These are phyloP conservation scores for Coelastrella sp. DNA, from an alignment of 139 green algal genomes.

Conservation along the genomic window DNA sequence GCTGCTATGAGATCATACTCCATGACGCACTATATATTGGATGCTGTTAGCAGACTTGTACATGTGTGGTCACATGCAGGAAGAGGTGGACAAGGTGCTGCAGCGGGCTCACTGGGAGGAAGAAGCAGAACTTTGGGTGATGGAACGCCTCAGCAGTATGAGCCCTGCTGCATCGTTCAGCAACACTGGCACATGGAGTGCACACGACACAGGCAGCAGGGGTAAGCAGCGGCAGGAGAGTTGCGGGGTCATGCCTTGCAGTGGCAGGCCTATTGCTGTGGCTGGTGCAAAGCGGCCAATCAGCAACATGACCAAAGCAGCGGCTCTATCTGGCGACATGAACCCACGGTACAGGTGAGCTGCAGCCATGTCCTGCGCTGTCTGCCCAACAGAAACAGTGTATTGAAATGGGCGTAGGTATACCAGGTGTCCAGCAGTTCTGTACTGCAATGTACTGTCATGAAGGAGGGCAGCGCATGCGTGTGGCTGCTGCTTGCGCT, in stretches of 20 bases:
- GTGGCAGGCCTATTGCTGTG: constrained; percentile 18
- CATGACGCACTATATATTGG: no score
- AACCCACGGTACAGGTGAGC: constrained; percentile 66
- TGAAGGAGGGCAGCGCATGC: no score
- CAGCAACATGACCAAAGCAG: constrained; percentile 57
- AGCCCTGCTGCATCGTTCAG: constrained; percentile 23
- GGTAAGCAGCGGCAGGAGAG: background rate
- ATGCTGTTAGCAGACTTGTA: background rate
- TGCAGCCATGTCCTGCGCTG: background rate
- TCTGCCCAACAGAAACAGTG: no score
- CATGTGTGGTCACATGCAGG: constrained; percentile 16
- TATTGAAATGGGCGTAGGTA: no score
- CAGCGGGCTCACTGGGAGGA: constrained; percentile 77
- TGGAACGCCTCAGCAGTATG: constrained; percentile 54
- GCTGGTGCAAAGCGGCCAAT: constrained; percentile 48
- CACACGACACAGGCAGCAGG: background rate
- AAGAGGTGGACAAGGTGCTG: constrained; percentile 63
- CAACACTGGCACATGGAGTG: background rate
- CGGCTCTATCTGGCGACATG: constrained; percentile 68
- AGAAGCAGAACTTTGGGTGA: constrained; percentile 75
- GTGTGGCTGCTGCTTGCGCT: background rate
- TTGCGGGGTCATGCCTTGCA: constrained; percentile 6
- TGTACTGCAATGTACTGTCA: no score
- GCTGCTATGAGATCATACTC: no score
- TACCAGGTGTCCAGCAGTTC: no score